A percentile compares a stretch with the other conserved stretches of the same genome.
Evolutionary conservation across 805 yeast species (phyloP).

Genomic region (Schwanniomyces pseudopolymorphus): DNA sequence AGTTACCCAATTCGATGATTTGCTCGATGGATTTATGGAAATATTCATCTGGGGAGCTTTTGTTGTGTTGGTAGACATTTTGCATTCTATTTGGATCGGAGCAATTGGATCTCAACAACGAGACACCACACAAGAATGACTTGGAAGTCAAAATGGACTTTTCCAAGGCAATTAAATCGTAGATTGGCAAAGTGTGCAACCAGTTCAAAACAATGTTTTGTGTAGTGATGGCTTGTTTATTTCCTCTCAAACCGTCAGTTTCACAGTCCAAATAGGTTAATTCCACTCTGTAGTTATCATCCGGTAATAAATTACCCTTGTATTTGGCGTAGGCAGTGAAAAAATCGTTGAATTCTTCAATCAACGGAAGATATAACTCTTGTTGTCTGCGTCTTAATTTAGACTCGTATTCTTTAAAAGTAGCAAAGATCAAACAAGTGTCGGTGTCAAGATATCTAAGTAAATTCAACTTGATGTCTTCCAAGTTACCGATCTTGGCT

Average conservation of each 20-base stretch:
- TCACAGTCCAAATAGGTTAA: slow-evolving; percentile 77
- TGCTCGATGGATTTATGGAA: slow-evolving; percentile 58
- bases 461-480: slow-evolving; percentile 56
- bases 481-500: slow-evolving; percentile 63
- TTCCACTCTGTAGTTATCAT: slow-evolving; percentile 26
- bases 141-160: slow-evolving; percentile 83
- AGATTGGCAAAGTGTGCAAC: slow-evolving; percentile 60
- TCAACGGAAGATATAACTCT: slow-evolving; percentile 71
- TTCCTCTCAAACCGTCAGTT: slow-evolving; percentile 76
- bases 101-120: slow-evolving; percentile 54
- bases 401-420: slow-evolving; percentile 80
- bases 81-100: slow-evolving; percentile 16
- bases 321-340: slow-evolving; percentile 43
- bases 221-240: slow-evolving; percentile 62
- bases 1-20: slow-evolving; percentile 70
- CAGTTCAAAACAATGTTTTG: slow-evolving; percentile 63
- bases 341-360: slow-evolving; percentile 60
- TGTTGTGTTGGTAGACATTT: slow-evolving; percentile 35
- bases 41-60: slow-evolving; percentile 25
- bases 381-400: slow-evolving; percentile 77
- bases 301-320: slow-evolving; percentile 23
- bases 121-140: slow-evolving; percentile 80
- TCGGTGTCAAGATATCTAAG: slow-evolving; percentile 92
- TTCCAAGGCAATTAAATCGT: slow-evolving; percentile 87
- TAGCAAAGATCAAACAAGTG: slow-evolving; percentile 84